Evolutionary conservation across 2,329 filamentous ascomycete genomes (phyloP).

Genomic region (Sordariomycetes sp.): DNA sequence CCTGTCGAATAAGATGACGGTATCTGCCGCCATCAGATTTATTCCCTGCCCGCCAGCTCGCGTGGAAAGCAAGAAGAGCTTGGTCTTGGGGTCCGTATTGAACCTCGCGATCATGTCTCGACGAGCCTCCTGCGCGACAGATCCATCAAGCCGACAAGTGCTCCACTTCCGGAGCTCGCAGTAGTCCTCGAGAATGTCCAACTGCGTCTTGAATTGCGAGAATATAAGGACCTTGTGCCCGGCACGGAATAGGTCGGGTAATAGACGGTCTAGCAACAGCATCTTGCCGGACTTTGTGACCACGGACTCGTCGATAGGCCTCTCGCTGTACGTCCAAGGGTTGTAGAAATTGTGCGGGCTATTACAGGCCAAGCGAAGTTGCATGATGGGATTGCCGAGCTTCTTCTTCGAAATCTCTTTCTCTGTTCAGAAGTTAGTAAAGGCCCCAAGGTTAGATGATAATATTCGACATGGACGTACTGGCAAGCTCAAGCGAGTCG

Average conservation of each 20-base stretch:
- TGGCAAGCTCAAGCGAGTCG: constrained; percentile 65
- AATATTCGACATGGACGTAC: constrained; percentile 30
- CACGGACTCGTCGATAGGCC: constrained; percentile 64
- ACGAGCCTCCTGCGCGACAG: constrained; percentile 64
- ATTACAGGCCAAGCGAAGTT: constrained; percentile 86
- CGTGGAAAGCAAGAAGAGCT: constrained; percentile 80
- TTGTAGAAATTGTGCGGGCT: constrained; percentile 95
- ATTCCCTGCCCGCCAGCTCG: constrained; percentile 91
- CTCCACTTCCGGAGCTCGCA: constrained; percentile 73
- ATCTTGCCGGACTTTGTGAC: constrained; percentile 90
- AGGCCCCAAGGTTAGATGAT: background rate
- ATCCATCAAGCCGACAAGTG: constrained; percentile 83
- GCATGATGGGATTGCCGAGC: constrained; percentile 84
- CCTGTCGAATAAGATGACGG: constrained; percentile 78
- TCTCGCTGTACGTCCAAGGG: constrained; percentile 58
- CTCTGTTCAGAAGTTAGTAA: constrained; percentile 35
- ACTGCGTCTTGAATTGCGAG: constrained; percentile 89
- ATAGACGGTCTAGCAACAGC: constrained; percentile 79
- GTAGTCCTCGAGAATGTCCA: constrained; percentile 86
- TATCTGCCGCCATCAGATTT: constrained; percentile 85
- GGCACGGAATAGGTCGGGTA: constrained; percentile 61
- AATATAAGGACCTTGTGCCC: constrained; percentile 93
- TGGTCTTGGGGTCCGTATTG: constrained; percentile 53
- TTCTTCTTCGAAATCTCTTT: constrained; percentile 86
- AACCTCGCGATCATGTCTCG: constrained; percentile 63